A percentile compares a stretch with the other conserved stretches of the same genome.
phyloP scores from a whole-genome alignment of 2,329 filamentous ascomycete species.

The Emmonsiellopsis sp. region DNA sequence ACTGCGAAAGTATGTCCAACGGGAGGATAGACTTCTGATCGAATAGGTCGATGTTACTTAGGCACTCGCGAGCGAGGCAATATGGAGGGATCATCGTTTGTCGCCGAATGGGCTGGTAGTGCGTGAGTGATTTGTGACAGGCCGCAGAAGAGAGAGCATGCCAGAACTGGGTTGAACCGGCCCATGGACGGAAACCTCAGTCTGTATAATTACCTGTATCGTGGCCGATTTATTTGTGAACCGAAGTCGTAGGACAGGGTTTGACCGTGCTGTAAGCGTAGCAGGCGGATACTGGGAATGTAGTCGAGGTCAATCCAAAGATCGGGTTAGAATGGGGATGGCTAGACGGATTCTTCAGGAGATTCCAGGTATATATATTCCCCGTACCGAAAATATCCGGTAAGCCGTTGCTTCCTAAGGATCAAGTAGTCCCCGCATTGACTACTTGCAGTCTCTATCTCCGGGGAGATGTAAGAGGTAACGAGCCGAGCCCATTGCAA shows the following conservation, averaged over 20 bases:
- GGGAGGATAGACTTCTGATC: no score
- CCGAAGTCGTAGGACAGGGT: not conserved
- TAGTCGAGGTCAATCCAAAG: not conserved
- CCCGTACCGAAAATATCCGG: not conserved
- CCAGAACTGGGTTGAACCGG: no score
- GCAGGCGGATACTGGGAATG: not conserved
- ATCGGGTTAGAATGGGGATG: not conserved
- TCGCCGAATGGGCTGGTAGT: no score
- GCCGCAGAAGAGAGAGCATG: no score
- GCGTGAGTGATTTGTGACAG: no score
- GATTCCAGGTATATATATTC: not conserved
- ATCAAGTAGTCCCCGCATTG: not conserved
- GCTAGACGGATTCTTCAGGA: not conserved
- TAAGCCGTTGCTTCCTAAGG: not conserved
- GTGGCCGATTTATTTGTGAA: no score
- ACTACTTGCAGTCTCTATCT: not conserved
- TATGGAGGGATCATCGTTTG: no score
- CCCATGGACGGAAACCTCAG: no score
- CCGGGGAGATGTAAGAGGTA: not conserved
- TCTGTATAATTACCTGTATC: no score
- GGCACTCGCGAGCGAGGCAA: no score
- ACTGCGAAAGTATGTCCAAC: no score
- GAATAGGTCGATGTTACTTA: no score
- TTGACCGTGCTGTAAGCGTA: not conserved
- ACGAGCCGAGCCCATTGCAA: not conserved